phyloP scores from a whole-genome alignment of 331 rosid genomes.

The Quercus lobata region DNA sequence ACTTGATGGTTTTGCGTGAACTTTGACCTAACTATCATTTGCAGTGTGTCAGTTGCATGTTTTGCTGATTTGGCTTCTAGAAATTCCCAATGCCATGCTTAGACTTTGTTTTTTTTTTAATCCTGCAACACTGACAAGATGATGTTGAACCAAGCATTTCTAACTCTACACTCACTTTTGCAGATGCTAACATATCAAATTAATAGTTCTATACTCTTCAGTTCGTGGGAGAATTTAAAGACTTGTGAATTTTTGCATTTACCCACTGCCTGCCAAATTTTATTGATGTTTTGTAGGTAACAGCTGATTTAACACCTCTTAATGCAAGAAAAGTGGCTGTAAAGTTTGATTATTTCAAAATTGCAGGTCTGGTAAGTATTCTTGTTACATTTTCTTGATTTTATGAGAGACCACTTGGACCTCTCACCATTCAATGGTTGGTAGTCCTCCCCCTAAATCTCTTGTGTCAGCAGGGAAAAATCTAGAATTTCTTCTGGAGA shows the following conservation, averaged over 20 bases:
- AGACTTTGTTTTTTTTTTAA: too few species aligned
- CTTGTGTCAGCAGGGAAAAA: neutral
- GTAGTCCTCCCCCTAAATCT: neutral
- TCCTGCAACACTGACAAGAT: neutral
- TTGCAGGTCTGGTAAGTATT: slow-evolving; percentile 50
- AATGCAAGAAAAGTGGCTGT: slow-evolving; percentile 80
- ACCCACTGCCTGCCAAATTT: neutral
- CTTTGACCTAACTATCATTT: neutral
- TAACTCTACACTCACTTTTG: neutral
- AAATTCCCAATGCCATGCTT: too few species aligned
- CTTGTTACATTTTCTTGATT: neutral
- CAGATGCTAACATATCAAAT: neutral
- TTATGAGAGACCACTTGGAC: neutral
- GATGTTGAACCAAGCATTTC: neutral
- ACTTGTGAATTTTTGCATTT: neutral
- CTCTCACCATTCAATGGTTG: neutral
- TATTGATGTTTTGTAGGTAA: slow-evolving; percentile 49
- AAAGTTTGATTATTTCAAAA: slow-evolving; percentile 67
- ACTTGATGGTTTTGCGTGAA: neutral
- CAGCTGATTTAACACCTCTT: slow-evolving; percentile 79
- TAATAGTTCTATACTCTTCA: neutral
- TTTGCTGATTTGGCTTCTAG: too few species aligned
- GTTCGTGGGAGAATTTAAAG: neutral
- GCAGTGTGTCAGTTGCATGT: neutral
- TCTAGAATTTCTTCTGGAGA: too few species aligned